Evolutionary conservation across 2,329 filamentous ascomycete species (phyloP).

Genomic region (Lachnellula subtilissima): DNA sequence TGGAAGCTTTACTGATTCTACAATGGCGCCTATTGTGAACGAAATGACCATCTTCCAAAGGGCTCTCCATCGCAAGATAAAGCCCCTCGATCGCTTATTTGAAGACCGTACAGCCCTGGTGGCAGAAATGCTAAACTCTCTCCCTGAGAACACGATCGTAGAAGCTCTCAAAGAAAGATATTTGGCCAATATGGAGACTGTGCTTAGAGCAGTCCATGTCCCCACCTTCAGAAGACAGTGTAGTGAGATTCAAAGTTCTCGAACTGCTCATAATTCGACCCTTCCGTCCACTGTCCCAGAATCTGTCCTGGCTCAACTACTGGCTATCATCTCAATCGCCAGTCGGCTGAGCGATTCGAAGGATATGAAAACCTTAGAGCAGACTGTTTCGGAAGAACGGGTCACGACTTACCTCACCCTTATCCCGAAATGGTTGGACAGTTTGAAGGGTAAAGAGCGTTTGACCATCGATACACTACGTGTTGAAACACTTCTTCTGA

Average conservation of each 20-base stretch:
- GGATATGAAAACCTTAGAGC: not conserved
- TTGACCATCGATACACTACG: constrained; percentile 12
- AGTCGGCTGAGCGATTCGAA: constrained; percentile 13
- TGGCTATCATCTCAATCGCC: constrained; percentile 13
- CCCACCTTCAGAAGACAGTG: constrained; percentile 13
- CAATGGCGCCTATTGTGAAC: not conserved
- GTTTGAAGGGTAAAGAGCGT: constrained; percentile 12
- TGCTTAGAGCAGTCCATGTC: constrained; percentile 17
- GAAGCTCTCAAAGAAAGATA: constrained; percentile 12
- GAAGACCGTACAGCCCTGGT: constrained; percentile 6
- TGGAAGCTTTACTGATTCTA: not conserved
- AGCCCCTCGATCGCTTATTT: not conserved
- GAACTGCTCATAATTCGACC: not conserved
- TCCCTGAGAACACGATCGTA: constrained; percentile 7
- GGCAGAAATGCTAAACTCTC: constrained; percentile 13
- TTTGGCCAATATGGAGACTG: constrained; percentile 15
- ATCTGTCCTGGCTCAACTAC: constrained; percentile 14
- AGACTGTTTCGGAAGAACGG: constrained; percentile 9
- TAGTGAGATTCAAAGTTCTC: constrained; percentile 5
- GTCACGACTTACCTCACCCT: constrained; percentile 8
- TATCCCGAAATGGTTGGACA: constrained; percentile 15
- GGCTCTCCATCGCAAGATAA: constrained; percentile 1
- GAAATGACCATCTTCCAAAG: constrained; percentile 2
- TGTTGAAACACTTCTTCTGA: constrained; percentile 13
- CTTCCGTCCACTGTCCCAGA: constrained; percentile 9